Evolutionary conservation across 805 yeast species (phyloP).

Genomic region (Cyberlindnera saturnus): DNA sequence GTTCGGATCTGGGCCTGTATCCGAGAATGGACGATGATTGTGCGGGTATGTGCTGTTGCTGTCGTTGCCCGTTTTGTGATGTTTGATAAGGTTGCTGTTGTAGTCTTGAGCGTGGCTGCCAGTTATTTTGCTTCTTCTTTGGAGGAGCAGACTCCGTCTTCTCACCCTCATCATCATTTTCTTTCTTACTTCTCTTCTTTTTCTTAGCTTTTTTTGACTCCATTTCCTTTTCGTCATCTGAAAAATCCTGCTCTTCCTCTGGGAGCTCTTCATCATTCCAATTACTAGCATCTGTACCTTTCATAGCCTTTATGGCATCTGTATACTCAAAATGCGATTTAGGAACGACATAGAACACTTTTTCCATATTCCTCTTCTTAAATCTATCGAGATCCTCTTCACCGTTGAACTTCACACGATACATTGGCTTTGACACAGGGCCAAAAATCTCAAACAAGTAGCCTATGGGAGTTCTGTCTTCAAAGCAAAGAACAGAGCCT

Average conservation of each 20-base stretch:
- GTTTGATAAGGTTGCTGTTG: background rate
- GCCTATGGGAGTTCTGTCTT: slow-evolving; percentile 66
- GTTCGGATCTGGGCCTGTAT: slow-evolving; percentile 22
- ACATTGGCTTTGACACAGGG: slow-evolving; percentile 72
- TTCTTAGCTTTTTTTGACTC: slow-evolving; percentile 54
- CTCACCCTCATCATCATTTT: background rate
- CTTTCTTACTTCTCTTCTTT: slow-evolving; percentile 28
- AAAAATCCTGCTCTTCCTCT: slow-evolving; percentile 88
- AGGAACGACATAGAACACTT: slow-evolving; percentile 73
- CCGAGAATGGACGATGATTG: slow-evolving; percentile 3
- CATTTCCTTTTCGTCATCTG: slow-evolving; percentile 89
- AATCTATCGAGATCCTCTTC: slow-evolving; percentile 44
- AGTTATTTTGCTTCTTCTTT: slow-evolving; percentile 3
- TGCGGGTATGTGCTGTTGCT: background rate
- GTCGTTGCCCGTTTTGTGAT: background rate
- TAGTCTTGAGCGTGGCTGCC: background rate
- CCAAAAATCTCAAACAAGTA: slow-evolving; percentile 88
- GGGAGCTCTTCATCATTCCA: slow-evolving; percentile 92
- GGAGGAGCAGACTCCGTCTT: background rate
- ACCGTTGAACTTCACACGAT: slow-evolving; percentile 61
- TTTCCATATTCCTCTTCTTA: slow-evolving; percentile 42
- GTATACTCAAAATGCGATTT: slow-evolving; percentile 78
- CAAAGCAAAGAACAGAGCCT: slow-evolving; percentile 72
- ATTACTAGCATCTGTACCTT: slow-evolving; percentile 94
- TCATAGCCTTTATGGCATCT: slow-evolving; percentile 56